Evolutionary conservation across 495 filamentous ascomycete species (phyloP), one percentile per base, ranked within the genome.

Genomic region (Acidiella bohemica): DNA sequence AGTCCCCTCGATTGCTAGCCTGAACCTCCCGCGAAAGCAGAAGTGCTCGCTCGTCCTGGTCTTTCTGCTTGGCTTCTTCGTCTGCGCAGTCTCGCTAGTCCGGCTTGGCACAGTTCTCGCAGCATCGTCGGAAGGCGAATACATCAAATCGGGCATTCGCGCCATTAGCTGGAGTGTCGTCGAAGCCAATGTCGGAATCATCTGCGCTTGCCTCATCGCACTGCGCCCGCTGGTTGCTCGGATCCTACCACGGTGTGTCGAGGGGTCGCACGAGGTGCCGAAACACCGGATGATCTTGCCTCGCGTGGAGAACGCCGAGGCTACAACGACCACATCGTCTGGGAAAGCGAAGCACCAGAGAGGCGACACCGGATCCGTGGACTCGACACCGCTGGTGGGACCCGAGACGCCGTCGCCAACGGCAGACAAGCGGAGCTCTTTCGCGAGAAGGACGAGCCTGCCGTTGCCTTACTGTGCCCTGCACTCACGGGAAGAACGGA

Each of bases 41-140:
- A 78, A 72, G 47, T 17, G 61, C 21, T 65, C 60, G 0, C 49
- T 78, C 10, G 59, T 73, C 36, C 49, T 63, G 14, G 62, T 77
- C 16, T 77, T 78, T 46, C 61, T 63, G 1, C 57, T 78, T 0
- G 75, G 75, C 39, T 64, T 60, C 48, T 64, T 74, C 32, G 47
- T 41, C 18, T 42, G 34, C 28, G 29, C 25, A 8, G 30, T 43
- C 16, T 52, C 52, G 32, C 42, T 59, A 3, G 53, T 39, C 0
- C 50, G 50, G 18, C 27, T 49, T 7, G 23, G 17, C 11, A 43
- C 35, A 3, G 45, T 48, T 9, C 23, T 36, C 7, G 17, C 41
- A 13, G 14, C 25, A 2, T 28, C 47, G 5, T 17, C 13, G 5
- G 18, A 37, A 14, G 47, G 36, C 14, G 23, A 45, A n/a, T 45